phyloP scores from a whole-genome alignment of 768 basidiomycete species.

The Myochromella boudieri region DNA sequence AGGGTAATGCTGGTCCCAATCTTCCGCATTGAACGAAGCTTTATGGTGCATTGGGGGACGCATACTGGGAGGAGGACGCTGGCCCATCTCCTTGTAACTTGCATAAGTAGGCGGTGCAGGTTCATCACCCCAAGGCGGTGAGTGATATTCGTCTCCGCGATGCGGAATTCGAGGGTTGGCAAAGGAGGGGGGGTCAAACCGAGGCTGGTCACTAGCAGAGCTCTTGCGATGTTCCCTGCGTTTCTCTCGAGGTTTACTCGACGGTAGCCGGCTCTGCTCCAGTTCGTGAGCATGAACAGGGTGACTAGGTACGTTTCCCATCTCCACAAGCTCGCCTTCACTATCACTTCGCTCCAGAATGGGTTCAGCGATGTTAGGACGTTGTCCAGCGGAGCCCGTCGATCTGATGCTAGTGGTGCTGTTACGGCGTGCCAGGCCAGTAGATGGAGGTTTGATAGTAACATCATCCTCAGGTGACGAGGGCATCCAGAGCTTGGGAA shows the following conservation, averaged over 20 bases:
- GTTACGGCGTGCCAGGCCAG: conserved; percentile 40
- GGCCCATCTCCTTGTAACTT: conserved; percentile 9
- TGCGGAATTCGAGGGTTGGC: conserved; percentile 4
- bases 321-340: conserved; percentile 11
- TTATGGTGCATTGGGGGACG: conserved; percentile 16
- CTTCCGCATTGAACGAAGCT: conserved; percentile 18
- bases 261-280: conserved; percentile 10
- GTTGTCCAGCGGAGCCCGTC: conserved; percentile 38
- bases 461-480: conserved; percentile 42
- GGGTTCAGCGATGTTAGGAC: conserved; percentile 38
- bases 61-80: conserved; percentile 1
- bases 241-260: conserved; percentile 17
- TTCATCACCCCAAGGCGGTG: conserved; percentile 4
- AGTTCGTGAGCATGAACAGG: conserved; percentile 5
- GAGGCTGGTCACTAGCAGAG: conserved; percentile 17
- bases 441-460: conserved; percentile 37
- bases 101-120: conserved; percentile 10
- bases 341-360: conserved; percentile 36
- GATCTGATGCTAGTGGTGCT: conserved; percentile 53
- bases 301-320: not conserved
- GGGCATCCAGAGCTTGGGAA: conserved; percentile 52
- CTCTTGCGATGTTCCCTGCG: conserved; percentile 21
- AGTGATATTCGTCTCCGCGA: conserved; percentile 12
- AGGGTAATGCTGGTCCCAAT: conserved; percentile 14
- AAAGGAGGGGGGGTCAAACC: conserved; percentile 9